Percentiles rank a stretch among this genome's conserved stretches.
Evolutionary conservation across 768 basidiomycete genomes (phyloP).

Genomic region (Pleurotus djamor): DNA sequence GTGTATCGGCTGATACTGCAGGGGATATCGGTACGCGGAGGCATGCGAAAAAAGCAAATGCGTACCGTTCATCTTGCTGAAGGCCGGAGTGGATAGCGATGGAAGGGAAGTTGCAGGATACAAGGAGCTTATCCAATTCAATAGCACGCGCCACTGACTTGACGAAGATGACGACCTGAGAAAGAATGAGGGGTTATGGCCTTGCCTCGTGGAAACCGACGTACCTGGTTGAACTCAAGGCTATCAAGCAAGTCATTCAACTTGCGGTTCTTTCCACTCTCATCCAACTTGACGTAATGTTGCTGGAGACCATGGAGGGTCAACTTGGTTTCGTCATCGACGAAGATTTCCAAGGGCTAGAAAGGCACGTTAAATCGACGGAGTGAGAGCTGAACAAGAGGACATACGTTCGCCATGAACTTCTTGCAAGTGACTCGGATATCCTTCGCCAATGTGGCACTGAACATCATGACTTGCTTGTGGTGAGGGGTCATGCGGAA

Average conservation of each 20-base stretch:
- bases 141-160: constrained; percentile 97
- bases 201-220: constrained; percentile 8
- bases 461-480: constrained; percentile 99
- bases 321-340: constrained; percentile 98
- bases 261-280: constrained; percentile 94
- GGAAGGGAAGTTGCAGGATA: constrained; percentile 97
- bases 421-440: constrained; percentile 98
- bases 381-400: background rate
- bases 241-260: constrained; percentile 93
- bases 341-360: constrained; percentile 98
- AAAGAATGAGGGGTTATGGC: background rate
- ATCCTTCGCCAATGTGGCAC: constrained; percentile 95
- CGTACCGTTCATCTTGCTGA: constrained; percentile 93
- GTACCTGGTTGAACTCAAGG: constrained; percentile 96
- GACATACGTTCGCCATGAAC: constrained; percentile 96
- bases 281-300: constrained; percentile 97
- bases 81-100: constrained; percentile 97
- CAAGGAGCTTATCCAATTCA: constrained; percentile 92
- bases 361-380: constrained; percentile 1
- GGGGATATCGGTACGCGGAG: background rate
- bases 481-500: constrained; percentile 98
- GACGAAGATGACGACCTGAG: constrained; percentile 97
- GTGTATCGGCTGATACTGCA: constrained; percentile 90
- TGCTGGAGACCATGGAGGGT: constrained; percentile 98
- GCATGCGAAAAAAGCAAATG: constrained; percentile 7